phyloP scores from a whole-genome alignment of 2,329 filamentous ascomycete genomes.

The Trichoderma breve region DNA sequence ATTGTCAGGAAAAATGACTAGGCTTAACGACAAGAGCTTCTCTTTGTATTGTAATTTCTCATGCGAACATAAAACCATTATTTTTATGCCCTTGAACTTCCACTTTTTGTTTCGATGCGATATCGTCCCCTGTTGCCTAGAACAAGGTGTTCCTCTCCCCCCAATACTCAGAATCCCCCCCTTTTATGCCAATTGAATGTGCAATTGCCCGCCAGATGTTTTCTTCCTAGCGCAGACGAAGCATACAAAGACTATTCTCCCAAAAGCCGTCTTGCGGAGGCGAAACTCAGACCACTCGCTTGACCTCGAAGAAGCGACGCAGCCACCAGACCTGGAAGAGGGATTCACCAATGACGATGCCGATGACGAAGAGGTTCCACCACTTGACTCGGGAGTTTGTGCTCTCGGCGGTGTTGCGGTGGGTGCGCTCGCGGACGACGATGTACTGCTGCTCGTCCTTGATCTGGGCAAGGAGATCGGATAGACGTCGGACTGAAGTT shows the following conservation, averaged over 20 bases:
- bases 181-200: constrained; percentile 25
- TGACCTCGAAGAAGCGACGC: constrained; percentile 94
- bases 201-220: not conserved
- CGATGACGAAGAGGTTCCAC: constrained; percentile 98
- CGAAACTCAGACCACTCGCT: constrained; percentile 56
- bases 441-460: constrained; percentile 99
- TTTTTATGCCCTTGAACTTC: not conserved
- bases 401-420: constrained; percentile 98
- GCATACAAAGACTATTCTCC: not conserved
- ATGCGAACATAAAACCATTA: constrained; percentile 4
- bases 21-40: not conserved
- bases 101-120: not conserved
- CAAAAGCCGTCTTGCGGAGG: not conserved
- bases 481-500: constrained; percentile 69
- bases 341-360: constrained; percentile 83
- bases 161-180: constrained; percentile 6
- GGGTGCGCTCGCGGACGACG: constrained; percentile 87
- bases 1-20: not conserved
- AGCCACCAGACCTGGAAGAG: constrained; percentile 99
- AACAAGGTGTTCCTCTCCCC: not conserved
- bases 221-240: not conserved
- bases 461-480: constrained; percentile 83
- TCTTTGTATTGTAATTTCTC: constrained; percentile 4
- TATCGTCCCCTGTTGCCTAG: not conserved
- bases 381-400: constrained; percentile 97